These are phyloP conservation scores for Lactarius akahatsu DNA, from an alignment of 768 basidiomycete species.

Conservation along the genomic window DNA sequence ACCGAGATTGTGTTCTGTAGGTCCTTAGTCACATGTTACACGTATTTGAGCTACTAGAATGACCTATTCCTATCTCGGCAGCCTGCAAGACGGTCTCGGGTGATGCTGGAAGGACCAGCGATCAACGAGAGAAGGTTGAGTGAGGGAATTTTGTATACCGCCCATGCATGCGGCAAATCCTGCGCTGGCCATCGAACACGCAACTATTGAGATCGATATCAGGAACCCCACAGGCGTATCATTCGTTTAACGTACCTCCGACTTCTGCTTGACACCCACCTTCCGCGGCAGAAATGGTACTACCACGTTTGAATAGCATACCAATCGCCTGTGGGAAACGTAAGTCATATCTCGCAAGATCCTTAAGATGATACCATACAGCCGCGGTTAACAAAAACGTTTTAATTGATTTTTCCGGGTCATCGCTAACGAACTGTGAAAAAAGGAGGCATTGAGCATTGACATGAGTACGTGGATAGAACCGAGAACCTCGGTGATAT, in stretches of 20 bases:
- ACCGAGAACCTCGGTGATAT: conserved; percentile 66
- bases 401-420: conserved; percentile 81
- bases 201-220: conserved; percentile 48
- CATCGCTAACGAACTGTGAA: conserved; percentile 79
- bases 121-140: conserved; percentile 14
- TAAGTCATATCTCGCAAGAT: conserved; percentile 19
- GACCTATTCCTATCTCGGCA: conserved; percentile 89
- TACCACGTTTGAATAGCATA: conserved; percentile 97
- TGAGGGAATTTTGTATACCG: conserved; percentile 42
- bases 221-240: neutral
- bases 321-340: conserved; percentile 64
- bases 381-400: conserved; percentile 90
- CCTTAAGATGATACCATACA: conserved; percentile 45
- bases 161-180: conserved; percentile 96
- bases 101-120: conserved; percentile 46
- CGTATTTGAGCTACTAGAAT: conserved; percentile 26
- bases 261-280: conserved; percentile 96
- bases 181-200: conserved; percentile 93
- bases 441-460: conserved; percentile 11
- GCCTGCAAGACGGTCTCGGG: conserved; percentile 86
- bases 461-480: neutral
- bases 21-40: neutral
- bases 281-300: conserved; percentile 94
- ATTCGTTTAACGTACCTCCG: conserved; percentile 53
- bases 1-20: conserved; percentile 76